Conservation (phyloP, 2,329 filamentous ascomycete species). For the Fusarium sp. region DNA sequence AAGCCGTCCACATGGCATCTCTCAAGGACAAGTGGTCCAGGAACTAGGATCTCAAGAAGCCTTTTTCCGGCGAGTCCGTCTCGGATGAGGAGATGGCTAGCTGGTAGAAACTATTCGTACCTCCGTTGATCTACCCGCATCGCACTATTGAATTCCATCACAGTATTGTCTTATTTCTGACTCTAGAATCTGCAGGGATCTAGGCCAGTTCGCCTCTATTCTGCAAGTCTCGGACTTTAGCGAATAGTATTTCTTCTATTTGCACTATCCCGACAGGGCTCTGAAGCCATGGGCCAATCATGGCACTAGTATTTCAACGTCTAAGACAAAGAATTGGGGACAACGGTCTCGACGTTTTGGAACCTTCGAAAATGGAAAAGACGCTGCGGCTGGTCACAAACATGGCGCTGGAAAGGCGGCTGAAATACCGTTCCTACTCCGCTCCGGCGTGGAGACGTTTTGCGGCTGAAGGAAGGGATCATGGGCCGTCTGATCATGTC, state of each 20-base stretch:
- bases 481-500: rapidly evolving
- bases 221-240: neutral
- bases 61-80: neutral
- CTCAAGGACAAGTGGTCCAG: too few relatives aligned
- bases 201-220: neutral
- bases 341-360: neutral
- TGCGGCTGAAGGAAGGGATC: neutral
- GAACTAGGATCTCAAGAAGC: too few relatives aligned
- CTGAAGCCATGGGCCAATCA: neutral
- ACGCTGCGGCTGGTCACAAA: neutral
- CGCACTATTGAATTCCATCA: neutral
- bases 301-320: rapidly evolving
- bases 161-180: neutral
- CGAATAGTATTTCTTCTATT: neutral
- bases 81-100: rapidly evolving
- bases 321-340: neutral
- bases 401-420: neutral
- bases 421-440: neutral
- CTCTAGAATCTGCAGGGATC: neutral
- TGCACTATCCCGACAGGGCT: neutral
- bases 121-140: neutral
- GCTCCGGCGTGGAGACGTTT: too few relatives aligned
- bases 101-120: rapidly evolving
- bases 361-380: neutral
- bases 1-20: neutral